Evolutionary conservation across 169 alveolate species (phyloP).

Genomic region (Eimeria zaria): DNA sequence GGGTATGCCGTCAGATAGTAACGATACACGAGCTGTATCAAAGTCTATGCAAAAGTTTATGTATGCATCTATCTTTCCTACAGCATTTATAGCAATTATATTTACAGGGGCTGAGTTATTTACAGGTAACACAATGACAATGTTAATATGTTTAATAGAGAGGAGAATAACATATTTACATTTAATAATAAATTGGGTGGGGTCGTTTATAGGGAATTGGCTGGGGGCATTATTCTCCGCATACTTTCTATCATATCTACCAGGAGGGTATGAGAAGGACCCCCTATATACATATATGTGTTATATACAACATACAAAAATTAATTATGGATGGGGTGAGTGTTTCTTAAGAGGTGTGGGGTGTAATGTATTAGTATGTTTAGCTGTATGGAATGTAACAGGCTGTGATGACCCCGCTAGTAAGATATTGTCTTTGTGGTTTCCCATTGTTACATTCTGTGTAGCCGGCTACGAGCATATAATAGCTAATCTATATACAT

Average conservation of each 20-base stretch:
- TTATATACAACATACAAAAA: neutral
- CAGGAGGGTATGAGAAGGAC: slow-evolving; percentile 43
- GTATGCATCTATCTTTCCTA: slow-evolving; percentile 64
- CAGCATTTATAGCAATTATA: slow-evolving; percentile 65
- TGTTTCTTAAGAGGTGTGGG: slow-evolving; percentile 67
- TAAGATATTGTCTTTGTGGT: slow-evolving; percentile 68
- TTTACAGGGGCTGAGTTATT: slow-evolving; percentile 82
- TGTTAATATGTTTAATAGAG: slow-evolving; percentile 43
- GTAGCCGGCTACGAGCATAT: slow-evolving; percentile 80
- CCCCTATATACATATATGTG: slow-evolving; percentile 22
- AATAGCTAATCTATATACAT: slow-evolving; percentile 57
- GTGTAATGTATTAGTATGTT: slow-evolving; percentile 68
- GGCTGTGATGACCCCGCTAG: slow-evolving; percentile 74
- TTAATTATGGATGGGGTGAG: neutral
- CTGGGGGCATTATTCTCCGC: slow-evolving; percentile 61
- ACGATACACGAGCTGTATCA: slow-evolving; percentile 12
- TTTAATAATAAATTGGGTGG: slow-evolving; percentile 67
- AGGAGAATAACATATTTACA: slow-evolving; percentile 40
- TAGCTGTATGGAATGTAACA: slow-evolving; percentile 75
- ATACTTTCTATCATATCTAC: slow-evolving; percentile 51
- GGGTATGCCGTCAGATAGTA: slow-evolving; percentile 9
- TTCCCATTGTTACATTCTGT: slow-evolving; percentile 66
- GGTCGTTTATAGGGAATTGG: slow-evolving; percentile 60
- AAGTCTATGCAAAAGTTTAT: slow-evolving; percentile 60
- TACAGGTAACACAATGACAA: slow-evolving; percentile 83